Conservation (phyloP, 257 asterid genomes). For the Lycium ferocissimum region DNA sequence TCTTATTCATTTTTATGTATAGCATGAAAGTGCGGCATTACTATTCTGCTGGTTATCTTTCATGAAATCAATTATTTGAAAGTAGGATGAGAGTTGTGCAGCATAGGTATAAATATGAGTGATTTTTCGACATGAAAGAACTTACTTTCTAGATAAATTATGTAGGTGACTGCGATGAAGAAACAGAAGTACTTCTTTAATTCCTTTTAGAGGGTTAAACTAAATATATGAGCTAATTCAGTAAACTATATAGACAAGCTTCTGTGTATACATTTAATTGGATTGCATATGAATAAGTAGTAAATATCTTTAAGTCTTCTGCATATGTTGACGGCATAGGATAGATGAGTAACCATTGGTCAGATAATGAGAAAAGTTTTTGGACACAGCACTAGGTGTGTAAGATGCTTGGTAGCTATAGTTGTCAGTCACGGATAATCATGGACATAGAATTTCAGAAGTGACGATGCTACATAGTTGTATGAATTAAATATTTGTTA, state of each 20-base stretch:
- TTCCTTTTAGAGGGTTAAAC: not conserved
- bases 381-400: not conserved
- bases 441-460: no score
- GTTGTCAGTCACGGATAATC: not conserved
- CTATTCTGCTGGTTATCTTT: not conserved
- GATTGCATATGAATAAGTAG: not conserved
- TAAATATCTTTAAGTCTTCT: not conserved
- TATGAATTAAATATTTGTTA: not conserved
- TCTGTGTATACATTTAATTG: not conserved
- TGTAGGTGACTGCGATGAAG: not conserved
- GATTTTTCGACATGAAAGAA: not conserved
- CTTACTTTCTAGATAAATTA: not conserved
- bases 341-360: not conserved
- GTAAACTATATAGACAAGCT: not conserved
- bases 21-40: not conserved
- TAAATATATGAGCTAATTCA: not conserved
- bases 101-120: no score
- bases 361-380: not conserved
- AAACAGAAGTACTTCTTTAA: not conserved
- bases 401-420: not conserved
- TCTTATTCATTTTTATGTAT: no score
- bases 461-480: no score
- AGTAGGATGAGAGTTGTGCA: not conserved
- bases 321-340: not conserved
- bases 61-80: slow-evolving; percentile 1